These are phyloP conservation scores for Xerocomellus chrysenteron DNA, from an alignment of 768 basidiomycete species.

Conservation along the genomic window DNA sequence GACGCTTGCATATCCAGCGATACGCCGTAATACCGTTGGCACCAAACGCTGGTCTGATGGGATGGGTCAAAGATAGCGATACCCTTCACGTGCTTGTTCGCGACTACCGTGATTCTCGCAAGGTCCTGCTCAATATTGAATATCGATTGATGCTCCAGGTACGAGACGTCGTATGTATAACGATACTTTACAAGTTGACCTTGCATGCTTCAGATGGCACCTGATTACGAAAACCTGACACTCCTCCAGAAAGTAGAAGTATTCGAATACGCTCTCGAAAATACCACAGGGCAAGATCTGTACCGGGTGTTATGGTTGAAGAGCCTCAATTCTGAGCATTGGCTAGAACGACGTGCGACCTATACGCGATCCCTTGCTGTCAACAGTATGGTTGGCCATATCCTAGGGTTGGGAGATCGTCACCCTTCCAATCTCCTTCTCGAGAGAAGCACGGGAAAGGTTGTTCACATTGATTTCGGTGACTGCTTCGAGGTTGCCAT, in stretches of 20 bases:
- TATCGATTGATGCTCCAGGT: conserved; percentile 99
- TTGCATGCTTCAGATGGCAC: conserved; percentile 76
- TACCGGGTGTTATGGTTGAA: conserved; percentile 97
- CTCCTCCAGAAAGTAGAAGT: conserved; percentile 98
- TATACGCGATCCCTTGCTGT: conserved; percentile 95
- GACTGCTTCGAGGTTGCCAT: conserved; percentile 99
- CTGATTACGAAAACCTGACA: conserved; percentile 93
- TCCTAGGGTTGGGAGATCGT: conserved; percentile 94
- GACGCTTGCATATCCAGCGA: conserved; percentile 90
- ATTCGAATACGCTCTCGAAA: conserved; percentile 97
- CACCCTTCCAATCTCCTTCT: conserved; percentile 95
- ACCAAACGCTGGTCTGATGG: conserved; percentile 90
- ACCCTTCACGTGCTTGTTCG: conserved; percentile 95
- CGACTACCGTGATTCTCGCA: conserved; percentile 93
- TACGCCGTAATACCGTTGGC: conserved; percentile 93
- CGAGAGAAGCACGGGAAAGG: conserved; percentile 87
- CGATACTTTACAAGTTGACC: conserved; percentile 1
- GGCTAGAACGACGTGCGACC: conserved; percentile 93
- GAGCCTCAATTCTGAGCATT: conserved; percentile 92
- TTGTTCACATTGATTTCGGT: conserved; percentile 96
- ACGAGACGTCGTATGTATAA: conserved; percentile 65
- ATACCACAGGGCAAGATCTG: conserved; percentile 96
- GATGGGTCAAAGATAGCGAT: conserved; percentile 95
- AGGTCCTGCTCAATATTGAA: conserved; percentile 96
- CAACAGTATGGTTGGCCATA: conserved; percentile 98